Base-by-base conservation (phyloP, 2,329 filamentous ascomycete species). In the Coleophoma cylindrospora region DNA sequence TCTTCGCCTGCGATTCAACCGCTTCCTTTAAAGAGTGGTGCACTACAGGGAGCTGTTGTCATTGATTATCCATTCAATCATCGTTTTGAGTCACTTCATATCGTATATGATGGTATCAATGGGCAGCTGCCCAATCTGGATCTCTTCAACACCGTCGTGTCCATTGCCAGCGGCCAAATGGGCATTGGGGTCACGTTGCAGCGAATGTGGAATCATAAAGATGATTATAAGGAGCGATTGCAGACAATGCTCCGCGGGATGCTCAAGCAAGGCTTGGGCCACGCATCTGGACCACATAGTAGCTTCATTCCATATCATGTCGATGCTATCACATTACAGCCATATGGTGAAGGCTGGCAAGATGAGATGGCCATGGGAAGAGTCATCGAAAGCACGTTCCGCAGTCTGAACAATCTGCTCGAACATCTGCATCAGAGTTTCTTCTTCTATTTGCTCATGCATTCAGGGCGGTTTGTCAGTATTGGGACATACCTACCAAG, bases 351-450 rank as follows among this genome's bases (percentile, higher is more conserved):
- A 40, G 94, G 94, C 33, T 96, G 91, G 90, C 90, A 97, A 64
- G 94, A 99, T 66, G 94, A 97, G 70, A 97, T 97, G 89, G 88
- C 87, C 10, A 83, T 99, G 65, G 94, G 94, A 6, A 80, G 91
- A 49, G 85, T 91, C 0, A 78, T 97, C 4, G 94, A 99, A 70
- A 91, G 91, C 61, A 80, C 94, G 3, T 95, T 95, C 67, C 80
- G 94, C 61, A 96, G 90, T 66, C 74, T 99, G 68, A 99, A 99
- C 72, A 99, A 99, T 64, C 73, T 99, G 51, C 79, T 99, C 33
- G 94, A 99, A 70, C 91, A 99, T 66, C 77, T 99, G 54, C 94
- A 99, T 66, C 94, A 99, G 71, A 96, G 91, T 67, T 99, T 99
- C 75, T 99, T 99, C 79, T 97, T 99, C 72, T 99, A 99, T 67